Base-by-base conservation (phyloP, 192 early-diverging fungal species). In the Coemansia sp. region DNA sequence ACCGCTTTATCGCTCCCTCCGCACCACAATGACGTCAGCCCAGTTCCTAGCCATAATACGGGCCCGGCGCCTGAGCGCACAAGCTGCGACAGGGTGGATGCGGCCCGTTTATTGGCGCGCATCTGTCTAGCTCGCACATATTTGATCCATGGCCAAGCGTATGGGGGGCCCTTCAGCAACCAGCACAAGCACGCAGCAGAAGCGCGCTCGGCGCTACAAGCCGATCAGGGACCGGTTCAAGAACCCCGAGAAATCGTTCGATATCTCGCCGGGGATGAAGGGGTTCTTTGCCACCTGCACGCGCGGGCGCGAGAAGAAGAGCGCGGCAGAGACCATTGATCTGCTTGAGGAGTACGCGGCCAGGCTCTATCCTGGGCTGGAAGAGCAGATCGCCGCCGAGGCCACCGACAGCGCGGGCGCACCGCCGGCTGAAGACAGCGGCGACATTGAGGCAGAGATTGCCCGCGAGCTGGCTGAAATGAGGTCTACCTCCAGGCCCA, bases 191-290 rank as follows among this genome's bases (percentile, higher is more conserved):
- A n/a, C 52, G 36, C 57, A 65, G 31, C 56, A 61, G 41, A 73
- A 73, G 54, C 69, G 69, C 19, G 49, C 58, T 38, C 61, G 61
- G 54, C 63, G 63, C 37, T 61, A 48, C 42, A 57, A 73, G 54
- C 35, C 44, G n/a, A 40, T 56, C 48, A 47, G 37, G 5, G 65
- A 68, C 26, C 54, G 71, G 9, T 42, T 64, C 48, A 67, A 47
- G 49, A 67, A 68, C 47, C 56, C 56, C 19, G 52, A 67, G 11
- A 67, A 60, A 26, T 41, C 42, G n/a, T 75, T 75, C 36, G 64
- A 64, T 5, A 64, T 75, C 5, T 67, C 71, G 13, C 71, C 71
- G 0, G 60, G 60, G 11, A 75, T 75, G 71, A 67, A 56, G 52
- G 71, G 71, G 6, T 68, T 75, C 26, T 75, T 75, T 46, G 65